Conservation (phyloP, 2,329 filamentous ascomycete genomes). For the Chaetomiaceae sp. region DNA sequence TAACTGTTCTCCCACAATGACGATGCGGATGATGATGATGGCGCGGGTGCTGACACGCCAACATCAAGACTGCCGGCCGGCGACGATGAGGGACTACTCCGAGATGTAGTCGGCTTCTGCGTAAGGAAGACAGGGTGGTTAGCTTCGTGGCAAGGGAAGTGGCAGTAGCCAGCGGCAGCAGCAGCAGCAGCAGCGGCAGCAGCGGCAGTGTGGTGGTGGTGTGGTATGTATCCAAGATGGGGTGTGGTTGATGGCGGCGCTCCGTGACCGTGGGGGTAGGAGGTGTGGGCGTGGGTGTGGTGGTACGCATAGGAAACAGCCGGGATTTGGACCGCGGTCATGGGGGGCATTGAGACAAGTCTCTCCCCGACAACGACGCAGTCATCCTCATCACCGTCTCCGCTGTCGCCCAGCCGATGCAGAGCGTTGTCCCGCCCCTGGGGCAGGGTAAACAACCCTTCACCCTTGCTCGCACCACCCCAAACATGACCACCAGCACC, state of each 20-base stretch:
- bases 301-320: neutral
- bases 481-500: too few species aligned
- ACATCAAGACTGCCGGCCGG: neutral
- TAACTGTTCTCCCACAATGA: neutral
- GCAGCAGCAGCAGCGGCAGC: neutral
- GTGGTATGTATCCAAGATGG: slow-evolving; percentile 6
- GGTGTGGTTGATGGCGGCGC: neutral
- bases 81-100: slow-evolving; percentile 1
- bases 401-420: neutral
- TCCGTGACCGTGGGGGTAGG: neutral
- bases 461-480: neutral
- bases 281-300: neutral
- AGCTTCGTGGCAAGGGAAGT: neutral
- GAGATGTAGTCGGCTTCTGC: slow-evolving; percentile 14
- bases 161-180: too few species aligned
- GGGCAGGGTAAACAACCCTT: neutral
- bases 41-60: too few species aligned
- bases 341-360: neutral
- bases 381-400: neutral
- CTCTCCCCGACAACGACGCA: slow-evolving; percentile 13
- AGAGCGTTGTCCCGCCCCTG: neutral
- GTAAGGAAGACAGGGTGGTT: neutral
- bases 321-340: neutral
- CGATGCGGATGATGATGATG: too few species aligned
- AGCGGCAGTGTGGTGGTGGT: neutral